Conservation (phyloP, 169 alveolate species). For the Plasmodium malariae region DNA sequence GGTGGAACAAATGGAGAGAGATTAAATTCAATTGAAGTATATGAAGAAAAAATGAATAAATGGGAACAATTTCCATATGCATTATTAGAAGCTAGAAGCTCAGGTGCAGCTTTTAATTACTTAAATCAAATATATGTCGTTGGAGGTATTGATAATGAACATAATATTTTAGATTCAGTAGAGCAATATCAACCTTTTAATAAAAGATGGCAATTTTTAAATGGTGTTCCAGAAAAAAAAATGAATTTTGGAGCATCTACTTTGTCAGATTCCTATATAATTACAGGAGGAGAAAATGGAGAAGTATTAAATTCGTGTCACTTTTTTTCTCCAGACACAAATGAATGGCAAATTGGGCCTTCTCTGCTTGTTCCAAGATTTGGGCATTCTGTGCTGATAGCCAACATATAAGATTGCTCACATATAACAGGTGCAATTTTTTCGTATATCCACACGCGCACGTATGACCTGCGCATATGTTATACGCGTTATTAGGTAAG, state of each 20-base stretch:
- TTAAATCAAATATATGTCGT: conserved; percentile 82
- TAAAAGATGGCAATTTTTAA: conserved; percentile 83
- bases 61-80: conserved; percentile 88
- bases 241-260: conserved; percentile 85
- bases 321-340: conserved; percentile 85
- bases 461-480: too few relatives aligned
- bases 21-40: conserved; percentile 89
- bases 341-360: conserved; percentile 87
- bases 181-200: conserved; percentile 86
- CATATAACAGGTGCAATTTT: too few relatives aligned
- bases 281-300: conserved; percentile 87
- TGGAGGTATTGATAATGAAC: conserved; percentile 90
- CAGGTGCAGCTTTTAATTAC: conserved; percentile 89
- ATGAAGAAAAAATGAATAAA: conserved; percentile 90
- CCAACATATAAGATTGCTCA: conserved; percentile 75
- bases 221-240: conserved; percentile 82
- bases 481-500: too few relatives aligned
- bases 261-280: conserved; percentile 79
- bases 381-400: conserved; percentile 83
- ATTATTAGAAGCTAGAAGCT: conserved; percentile 89
- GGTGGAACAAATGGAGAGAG: conserved; percentile 92
- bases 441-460: too few relatives aligned
- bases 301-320: conserved; percentile 81
- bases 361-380: conserved; percentile 84
- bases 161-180: conserved; percentile 83